Conservation (phyloP, 495 filamentous ascomycete species). For the Penicillium dipodomyicola region DNA sequence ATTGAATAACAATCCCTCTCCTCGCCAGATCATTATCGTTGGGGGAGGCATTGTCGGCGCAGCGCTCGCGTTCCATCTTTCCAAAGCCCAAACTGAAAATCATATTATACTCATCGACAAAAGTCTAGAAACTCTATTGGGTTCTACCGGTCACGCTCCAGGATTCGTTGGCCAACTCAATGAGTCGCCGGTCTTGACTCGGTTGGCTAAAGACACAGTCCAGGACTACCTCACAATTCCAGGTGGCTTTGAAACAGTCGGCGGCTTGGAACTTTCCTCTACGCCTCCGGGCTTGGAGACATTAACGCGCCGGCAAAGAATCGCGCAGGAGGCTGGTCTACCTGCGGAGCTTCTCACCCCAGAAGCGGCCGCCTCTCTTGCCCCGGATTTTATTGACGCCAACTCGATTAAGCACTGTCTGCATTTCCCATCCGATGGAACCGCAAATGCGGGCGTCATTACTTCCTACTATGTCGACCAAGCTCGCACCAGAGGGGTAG, state of each 20-base stretch:
- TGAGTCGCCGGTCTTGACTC: conserved; percentile 32
- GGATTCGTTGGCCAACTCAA: conserved; percentile 41
- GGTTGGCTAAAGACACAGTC: conserved; percentile 33
- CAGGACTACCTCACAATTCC: conserved; percentile 31
- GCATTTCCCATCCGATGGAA: conserved; percentile 31
- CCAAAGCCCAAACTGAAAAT: conserved; percentile 17
- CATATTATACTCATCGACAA: conserved; percentile 30
- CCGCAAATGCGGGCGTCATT: conserved; percentile 29
- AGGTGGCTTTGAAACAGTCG: conserved; percentile 29
- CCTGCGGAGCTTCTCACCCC: conserved; percentile 30
- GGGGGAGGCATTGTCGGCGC: conserved; percentile 50
- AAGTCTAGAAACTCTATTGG: conserved; percentile 19
- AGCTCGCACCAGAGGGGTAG: conserved; percentile 33
- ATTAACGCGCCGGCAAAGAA: conserved; percentile 22
- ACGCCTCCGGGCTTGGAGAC: conserved; percentile 23
- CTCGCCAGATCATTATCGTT: conserved; percentile 34
- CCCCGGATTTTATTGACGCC: conserved; percentile 31
- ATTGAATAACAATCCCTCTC: conserved; percentile 14
- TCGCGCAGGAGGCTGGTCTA: conserved; percentile 23
- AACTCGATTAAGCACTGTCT: conserved; percentile 16
- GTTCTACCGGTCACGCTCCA: conserved; percentile 35
- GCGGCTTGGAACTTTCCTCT: conserved; percentile 33
- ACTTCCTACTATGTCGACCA: conserved; percentile 27
- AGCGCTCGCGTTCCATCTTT: conserved; percentile 35
- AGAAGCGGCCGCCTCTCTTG: conserved; percentile 23